Conservation (phyloP, 306 rosid species). For the Bauhinia variegata region DNA sequence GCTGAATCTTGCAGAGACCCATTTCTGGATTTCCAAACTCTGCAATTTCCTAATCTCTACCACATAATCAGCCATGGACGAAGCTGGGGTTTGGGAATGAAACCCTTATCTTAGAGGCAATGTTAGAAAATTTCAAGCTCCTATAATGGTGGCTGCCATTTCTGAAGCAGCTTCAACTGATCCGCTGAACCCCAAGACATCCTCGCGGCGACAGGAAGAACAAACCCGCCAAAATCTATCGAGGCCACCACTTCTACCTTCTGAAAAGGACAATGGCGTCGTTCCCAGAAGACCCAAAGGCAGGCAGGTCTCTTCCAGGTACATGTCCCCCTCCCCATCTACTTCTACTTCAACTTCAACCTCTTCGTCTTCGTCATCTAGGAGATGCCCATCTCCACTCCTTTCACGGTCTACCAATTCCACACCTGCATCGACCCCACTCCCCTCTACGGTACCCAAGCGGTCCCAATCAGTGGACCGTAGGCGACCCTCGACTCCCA, state of each 20-base stretch:
- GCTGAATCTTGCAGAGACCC: conserved; percentile 33
- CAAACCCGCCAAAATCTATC: conserved; percentile 42
- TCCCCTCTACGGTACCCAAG: conserved; percentile 54
- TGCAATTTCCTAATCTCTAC: conserved; percentile 35
- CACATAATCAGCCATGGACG: not conserved
- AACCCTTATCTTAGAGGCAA: conserved; percentile 41
- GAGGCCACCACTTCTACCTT: conserved; percentile 58
- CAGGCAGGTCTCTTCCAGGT: conserved; percentile 89
- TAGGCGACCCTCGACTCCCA: conserved; percentile 56
- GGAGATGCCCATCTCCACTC: conserved; percentile 88
- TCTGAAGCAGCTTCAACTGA: conserved; percentile 61
- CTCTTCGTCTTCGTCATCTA: conserved; percentile 62
- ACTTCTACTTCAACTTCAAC: conserved; percentile 68
- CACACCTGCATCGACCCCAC: conserved; percentile 56
- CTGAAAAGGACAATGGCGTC: conserved; percentile 71
- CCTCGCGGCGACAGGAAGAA: conserved; percentile 26
- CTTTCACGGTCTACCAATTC: conserved; percentile 83
- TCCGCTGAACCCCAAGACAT: conserved; percentile 46
- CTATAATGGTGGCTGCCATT: conserved; percentile 94
- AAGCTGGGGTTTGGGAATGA: conserved; percentile 23
- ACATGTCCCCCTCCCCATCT: conserved; percentile 46
- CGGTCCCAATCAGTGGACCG: conserved; percentile 93
- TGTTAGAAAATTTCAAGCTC: conserved; percentile 50
- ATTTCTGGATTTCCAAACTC: conserved; percentile 25
- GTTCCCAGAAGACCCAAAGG: conserved; percentile 68